Evolutionary conservation across 116 monocot species (phyloP), one percentile per base, ranked within the genome.

Genomic region (Trichopus zeylanicus): DNA sequence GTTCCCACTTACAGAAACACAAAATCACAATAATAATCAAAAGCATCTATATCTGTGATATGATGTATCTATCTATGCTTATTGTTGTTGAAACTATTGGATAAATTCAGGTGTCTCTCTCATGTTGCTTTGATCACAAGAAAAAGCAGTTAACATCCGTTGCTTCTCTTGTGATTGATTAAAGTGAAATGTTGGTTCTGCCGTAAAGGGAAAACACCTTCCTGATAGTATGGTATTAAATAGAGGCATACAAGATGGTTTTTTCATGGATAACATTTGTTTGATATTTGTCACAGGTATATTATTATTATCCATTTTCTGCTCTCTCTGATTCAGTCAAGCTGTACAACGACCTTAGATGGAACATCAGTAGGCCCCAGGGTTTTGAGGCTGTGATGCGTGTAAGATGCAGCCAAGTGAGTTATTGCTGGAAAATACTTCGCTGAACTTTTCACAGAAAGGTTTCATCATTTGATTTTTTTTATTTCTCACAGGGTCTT

Each of bases 331-430:
- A 98, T 91, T 71, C 91, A 61, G 88, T 85, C 26, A 98, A 98
- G 65, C 91, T 98, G 35, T 98, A 80, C 72, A 98, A 98, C 62
- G 98, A 98, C 71, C 91, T n/a, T 91, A 84, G 91, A 69, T 98
- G 98, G 98, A 98, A 98, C 58, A 58, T 98, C 54, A 85, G 77
- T 59, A 87, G 98, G 57, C 98, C 88, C 25, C 98, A 91, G 72
- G 91, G 98, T 56, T 98, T 98, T 85, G 98, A 98, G 67, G 98
- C 98, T 56, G 98, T 98, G 31, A 98, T 98, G 98, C 98, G 98
- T 71, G 46, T 15, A 46, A 18, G 9, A 18, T 11, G 18, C 46
- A 46, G 9, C 15, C 3, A 46, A 35, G 5, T 35, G 10, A 35
- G 34, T 35, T 5, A 35, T 35, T 35, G 34, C 2, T 6, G 53